Percentiles rank a stretch among this genome's conserved stretches.
Evolutionary conservation across 768 basidiomycete species (phyloP).

Genomic region (Tylopilus plumbeoviolaceoides): DNA sequence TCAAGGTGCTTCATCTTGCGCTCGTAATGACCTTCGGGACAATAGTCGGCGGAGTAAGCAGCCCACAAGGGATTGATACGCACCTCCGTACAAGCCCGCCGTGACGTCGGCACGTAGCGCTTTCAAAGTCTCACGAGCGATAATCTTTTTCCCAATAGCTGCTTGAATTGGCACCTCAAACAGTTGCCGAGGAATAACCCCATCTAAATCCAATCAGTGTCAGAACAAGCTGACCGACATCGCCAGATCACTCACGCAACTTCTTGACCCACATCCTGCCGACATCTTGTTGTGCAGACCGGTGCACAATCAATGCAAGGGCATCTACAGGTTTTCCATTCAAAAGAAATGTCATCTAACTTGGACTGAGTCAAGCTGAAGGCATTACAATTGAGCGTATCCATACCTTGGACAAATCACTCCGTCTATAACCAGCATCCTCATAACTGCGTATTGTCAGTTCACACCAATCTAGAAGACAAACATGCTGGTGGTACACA

Average conservation of each 20-base stretch:
- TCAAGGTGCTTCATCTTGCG: constrained; percentile 87
- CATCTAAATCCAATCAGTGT: constrained; percentile 44
- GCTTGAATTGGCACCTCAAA: constrained; percentile 98
- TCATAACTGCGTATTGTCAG: constrained; percentile 67
- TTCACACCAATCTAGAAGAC: background rate
- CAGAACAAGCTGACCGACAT: background rate
- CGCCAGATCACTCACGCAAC: constrained; percentile 58
- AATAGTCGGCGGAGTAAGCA: background rate
- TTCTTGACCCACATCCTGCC: constrained; percentile 89
- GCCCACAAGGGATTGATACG: constrained; percentile 6
- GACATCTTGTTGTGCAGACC: constrained; percentile 67
- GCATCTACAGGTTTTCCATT: constrained; percentile 92
- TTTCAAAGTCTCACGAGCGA: constrained; percentile 85
- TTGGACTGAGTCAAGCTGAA: constrained; percentile 1
- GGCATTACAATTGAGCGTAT: background rate
- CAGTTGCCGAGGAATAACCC: constrained; percentile 87
- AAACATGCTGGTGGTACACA: constrained; percentile 35
- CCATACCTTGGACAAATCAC: constrained; percentile 77
- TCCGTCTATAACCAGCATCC: constrained; percentile 81
- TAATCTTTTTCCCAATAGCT: constrained; percentile 77
- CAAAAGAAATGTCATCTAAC: constrained; percentile 84
- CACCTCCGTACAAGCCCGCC: constrained; percentile 88
- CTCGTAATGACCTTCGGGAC: constrained; percentile 73
- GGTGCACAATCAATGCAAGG: constrained; percentile 86
- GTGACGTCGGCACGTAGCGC: constrained; percentile 91